A percentile compares a stretch with the other conserved stretches of the same genome.
phyloP scores from a whole-genome alignment of 2,329 filamentous ascomycete species.

The Knufia petricola region DNA sequence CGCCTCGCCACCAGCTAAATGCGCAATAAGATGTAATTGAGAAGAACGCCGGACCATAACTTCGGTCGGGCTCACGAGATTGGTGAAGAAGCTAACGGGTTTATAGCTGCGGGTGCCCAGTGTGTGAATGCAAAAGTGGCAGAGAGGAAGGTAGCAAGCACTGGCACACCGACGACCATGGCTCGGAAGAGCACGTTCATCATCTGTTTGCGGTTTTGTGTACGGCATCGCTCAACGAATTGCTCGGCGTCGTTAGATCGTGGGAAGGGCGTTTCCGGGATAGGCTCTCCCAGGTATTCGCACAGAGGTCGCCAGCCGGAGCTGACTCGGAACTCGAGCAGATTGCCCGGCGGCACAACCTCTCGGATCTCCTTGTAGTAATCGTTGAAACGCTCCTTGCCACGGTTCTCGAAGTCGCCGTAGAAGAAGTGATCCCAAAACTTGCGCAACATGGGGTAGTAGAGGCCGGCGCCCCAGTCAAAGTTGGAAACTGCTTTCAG shows the following conservation, averaged over 20 bases:
- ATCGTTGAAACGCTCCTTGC: conserved; percentile 52
- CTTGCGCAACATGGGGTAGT: conserved; percentile 60
- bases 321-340: conserved; percentile 46
- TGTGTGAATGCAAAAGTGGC: conserved; percentile 34
- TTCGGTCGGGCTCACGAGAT: conserved; percentile 1
- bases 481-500: conserved; percentile 45
- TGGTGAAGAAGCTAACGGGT: not conserved
- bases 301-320: conserved; percentile 47
- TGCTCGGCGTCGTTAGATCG: conserved; percentile 46
- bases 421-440: conserved; percentile 62
- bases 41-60: not conserved
- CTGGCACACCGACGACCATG: conserved; percentile 39
- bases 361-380: conserved; percentile 46
- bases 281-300: conserved; percentile 44
- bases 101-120: conserved; percentile 21
- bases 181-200: conserved; percentile 45
- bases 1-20: too few relatives aligned
- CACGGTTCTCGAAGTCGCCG: conserved; percentile 55
- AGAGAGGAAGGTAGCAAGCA: conserved; percentile 37
- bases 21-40: not conserved
- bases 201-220: conserved; percentile 47
- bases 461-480: conserved; percentile 58
- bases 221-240: conserved; percentile 46
- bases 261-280: conserved; percentile 41
- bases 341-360: conserved; percentile 39